These are phyloP conservation scores for Colletotrichum sp. DNA, from an alignment of 2,329 filamentous ascomycete genomes.

Conservation along the genomic window DNA sequence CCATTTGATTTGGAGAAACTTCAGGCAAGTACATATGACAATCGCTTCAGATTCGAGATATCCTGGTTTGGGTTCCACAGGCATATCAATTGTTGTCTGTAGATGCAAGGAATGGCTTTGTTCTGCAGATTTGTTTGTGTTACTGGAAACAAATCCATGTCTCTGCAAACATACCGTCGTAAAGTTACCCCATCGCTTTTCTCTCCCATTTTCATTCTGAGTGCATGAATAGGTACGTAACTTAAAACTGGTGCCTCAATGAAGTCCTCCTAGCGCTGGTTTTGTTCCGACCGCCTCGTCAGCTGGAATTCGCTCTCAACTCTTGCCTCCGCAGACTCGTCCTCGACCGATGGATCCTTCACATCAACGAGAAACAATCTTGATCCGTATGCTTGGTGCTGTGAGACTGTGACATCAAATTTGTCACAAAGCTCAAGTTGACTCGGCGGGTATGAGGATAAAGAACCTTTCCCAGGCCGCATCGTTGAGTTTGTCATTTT, in stretches of 20 bases:
- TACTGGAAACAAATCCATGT: not conserved
- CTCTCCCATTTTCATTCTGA: not conserved
- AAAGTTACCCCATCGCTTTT: accelerated
- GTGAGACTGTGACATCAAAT: not conserved
- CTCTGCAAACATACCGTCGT: not conserved
- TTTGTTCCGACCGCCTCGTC: not conserved
- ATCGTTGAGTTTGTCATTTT: not conserved
- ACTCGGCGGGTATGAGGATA: not conserved
- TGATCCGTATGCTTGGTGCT: not conserved
- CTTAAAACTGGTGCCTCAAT: not conserved
- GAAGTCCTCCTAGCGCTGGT: not conserved
- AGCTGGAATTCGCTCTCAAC: not conserved
- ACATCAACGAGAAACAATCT: not conserved
- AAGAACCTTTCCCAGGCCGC: not conserved
- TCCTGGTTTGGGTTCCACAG: accelerated
- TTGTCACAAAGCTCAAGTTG: not conserved
- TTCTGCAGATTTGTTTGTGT: not conserved
- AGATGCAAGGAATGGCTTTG: not conserved
- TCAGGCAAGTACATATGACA: not conserved
- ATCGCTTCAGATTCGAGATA: not conserved
- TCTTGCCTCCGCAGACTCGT: not conserved
- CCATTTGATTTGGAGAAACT: not conserved
- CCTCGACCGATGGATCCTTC: not conserved
- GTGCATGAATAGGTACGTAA: not conserved
- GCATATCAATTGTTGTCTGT: not conserved